Base-by-base conservation (phyloP, 148 eudicot genomes). In the Arbutus unedo region DNA sequence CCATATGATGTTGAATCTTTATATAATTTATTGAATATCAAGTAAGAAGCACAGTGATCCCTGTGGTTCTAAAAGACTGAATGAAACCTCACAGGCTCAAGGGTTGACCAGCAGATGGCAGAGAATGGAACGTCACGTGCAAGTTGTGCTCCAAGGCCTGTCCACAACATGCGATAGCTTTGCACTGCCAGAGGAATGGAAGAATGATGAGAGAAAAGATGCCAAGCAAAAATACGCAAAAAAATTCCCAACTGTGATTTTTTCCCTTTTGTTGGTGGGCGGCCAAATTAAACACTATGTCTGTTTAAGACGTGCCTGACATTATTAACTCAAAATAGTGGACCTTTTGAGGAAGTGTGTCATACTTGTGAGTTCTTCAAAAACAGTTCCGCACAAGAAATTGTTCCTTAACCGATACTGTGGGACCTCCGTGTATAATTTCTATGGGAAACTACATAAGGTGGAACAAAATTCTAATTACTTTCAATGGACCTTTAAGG, bases 101-200 rank as follows among this genome's bases (percentile, higher is more conserved):
- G 97, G 62, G 93, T 84, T 51, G 94, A 90, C 98, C 98, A 94
- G 86, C 98, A 96, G 73, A 96, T 91, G 76, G 98, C 93, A 50
- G 98, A 94, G 79, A 94, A 96, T 64, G 98, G 98, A 84, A 96
- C 98, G 85, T 96, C 98, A 70, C 98, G 97, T 44, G 95, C 91
- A 83, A 96, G 93, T 84, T 96, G 98, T 79, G 95, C 95, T 79
- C 98, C 96, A 85, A 94, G 90, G 82, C 98, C 98, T 67, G 97
- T 93, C 98, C 98, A 96, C 86, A 92, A 88, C 76, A 84, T 70
- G 74, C 98, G 98, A 82, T 90, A 91, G 76, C 79, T 90, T 82
- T 91, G 91, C 31, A 91, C 93, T 92, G 89, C 79, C 55, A 81
- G 16, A 31, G 38, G 38, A 31, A 87, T 48, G 31, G 55, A 48